Evolutionary conservation across 2,329 filamentous ascomycete species (phyloP), one percentile per base, ranked within the genome.

Genomic region (Fusarium nygamai): DNA sequence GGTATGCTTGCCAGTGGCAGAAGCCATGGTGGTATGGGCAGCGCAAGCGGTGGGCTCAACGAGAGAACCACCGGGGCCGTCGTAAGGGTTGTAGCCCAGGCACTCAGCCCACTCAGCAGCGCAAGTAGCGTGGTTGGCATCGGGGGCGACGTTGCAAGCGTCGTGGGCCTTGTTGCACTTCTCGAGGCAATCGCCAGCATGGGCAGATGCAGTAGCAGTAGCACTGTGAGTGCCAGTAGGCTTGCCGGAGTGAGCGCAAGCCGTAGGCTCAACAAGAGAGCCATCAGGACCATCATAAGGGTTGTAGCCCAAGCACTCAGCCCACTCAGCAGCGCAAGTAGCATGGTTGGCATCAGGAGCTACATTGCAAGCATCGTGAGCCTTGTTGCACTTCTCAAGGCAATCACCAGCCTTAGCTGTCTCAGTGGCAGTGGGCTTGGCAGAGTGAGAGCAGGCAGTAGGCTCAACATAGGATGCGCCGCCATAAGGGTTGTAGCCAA

Each of bases 11-110:
- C 50, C 34, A 13, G 51, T 58, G 13, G 38, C 50, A 4, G 60
- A 38, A 31, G 59, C 59, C 20, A 61, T 38, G 4, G 29, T 33
- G 9, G 50, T 62, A 16, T 22, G 29, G 11, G 48, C 29, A 27
- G 47, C 24, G 20, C 51, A 56, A 56, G 51, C 34, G 0, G 51
- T 56, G 6, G 51, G 51, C 24, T 29, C 33, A 14, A 69, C 64
- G 13, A 63, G 34, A 31, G n/a, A 24, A 3, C 43, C 50, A n/a
- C 24, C 51, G 4, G 24, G 20, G 6, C 41, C 27, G 1, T 38
- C 41, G 29, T 70, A 70, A 2, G 67, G 67, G 60, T 70, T 70
- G 6, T 70, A 70, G 3, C 64, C 64, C 0, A 70, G 6, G 9
- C 67, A 70, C 3, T 29, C 6, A 6, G 67, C 44, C 17, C 33